phyloP scores from a whole-genome alignment of 2,329 filamentous ascomycete genomes.

The Curvularia verruculosa region DNA sequence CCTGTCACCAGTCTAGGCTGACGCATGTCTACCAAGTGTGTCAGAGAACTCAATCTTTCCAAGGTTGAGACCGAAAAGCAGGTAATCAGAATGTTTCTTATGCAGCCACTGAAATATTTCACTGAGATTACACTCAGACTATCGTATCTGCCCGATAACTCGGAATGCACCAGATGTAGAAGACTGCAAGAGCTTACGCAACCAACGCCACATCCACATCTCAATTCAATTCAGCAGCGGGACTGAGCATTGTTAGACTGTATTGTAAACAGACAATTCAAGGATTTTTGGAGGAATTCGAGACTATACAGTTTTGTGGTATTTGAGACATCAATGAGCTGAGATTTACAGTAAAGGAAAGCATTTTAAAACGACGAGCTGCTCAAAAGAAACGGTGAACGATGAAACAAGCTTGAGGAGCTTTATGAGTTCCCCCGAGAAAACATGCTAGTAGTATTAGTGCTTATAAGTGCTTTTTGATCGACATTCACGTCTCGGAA shows the following conservation, averaged over 20 bases:
- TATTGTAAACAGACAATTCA: background rate
- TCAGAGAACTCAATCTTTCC: background rate
- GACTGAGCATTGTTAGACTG: background rate
- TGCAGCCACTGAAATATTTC: background rate
- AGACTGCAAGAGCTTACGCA: background rate
- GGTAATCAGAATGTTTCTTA: background rate
- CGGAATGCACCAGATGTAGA: background rate
- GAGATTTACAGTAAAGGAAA: too few species aligned
- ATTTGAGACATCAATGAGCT: too few species aligned
- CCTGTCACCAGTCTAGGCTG: background rate
- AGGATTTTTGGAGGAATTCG: too few species aligned
- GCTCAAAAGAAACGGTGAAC: background rate
- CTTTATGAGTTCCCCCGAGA: background rate
- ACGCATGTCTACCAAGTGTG: background rate
- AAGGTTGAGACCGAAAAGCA: background rate
- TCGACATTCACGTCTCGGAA: background rate
- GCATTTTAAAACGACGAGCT: background rate
- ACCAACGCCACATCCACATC: background rate
- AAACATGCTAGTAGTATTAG: background rate
- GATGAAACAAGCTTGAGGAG: background rate
- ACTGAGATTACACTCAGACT: background rate
- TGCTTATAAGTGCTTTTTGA: background rate
- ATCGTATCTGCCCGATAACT: background rate
- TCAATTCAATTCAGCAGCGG: background rate
- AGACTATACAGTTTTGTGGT: too few species aligned